Base-by-base conservation (phyloP, 2,329 filamentous ascomycete species). In the Fusarium metavorans region DNA sequence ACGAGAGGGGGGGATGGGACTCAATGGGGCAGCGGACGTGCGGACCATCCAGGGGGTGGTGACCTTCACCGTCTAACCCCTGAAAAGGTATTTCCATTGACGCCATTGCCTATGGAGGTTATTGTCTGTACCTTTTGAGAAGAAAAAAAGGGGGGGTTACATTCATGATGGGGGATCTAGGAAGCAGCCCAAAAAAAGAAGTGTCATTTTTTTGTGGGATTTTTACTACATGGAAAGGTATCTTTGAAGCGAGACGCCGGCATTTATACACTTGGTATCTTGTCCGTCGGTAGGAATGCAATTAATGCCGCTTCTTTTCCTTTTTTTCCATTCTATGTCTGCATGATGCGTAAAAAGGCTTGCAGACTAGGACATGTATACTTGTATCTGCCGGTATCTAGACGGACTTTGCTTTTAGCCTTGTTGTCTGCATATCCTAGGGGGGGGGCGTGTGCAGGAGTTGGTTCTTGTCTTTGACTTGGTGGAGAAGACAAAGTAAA, bases 41-140 rank as follows among this genome's bases (percentile, higher is more conserved):
- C 48, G 48, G 48, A 32, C 25, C 27, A 20, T 32, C 48, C 48
- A 50, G 45, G 45, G 43, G 43, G 41, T 20, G 20, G 20, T 6
- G 11, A 25, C 43, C 43, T 27, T 25, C 32, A 56, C 63, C 16
- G 37, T 20, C 45, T 43, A 8, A 63, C 71, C 67, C 71, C 71
- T 74, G 71, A 18, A 32, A 32, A 52, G 10, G 48, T 27, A 32
- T 52, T 52, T 32, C 48, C 25, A 52, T 52, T 52, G 27, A 32
- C 48, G 48, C 48, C 48, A 52, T 52, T 52, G 48, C 48, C 48
- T 50, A 50, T 50, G 45, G 45, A 50, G 23, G 25, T 50, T n/a
- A n/a, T 50, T 18, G 27, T 30, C 23, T 25, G 23, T 25, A 25
- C 8, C 6, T 10, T n/a, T 41, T 20, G n/a, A 18, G 25, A 18